Evolutionary conservation across 2,329 filamentous ascomycete species (phyloP), one percentile per base, ranked within the genome.

Genomic region (Elsinoe arachidis): DNA sequence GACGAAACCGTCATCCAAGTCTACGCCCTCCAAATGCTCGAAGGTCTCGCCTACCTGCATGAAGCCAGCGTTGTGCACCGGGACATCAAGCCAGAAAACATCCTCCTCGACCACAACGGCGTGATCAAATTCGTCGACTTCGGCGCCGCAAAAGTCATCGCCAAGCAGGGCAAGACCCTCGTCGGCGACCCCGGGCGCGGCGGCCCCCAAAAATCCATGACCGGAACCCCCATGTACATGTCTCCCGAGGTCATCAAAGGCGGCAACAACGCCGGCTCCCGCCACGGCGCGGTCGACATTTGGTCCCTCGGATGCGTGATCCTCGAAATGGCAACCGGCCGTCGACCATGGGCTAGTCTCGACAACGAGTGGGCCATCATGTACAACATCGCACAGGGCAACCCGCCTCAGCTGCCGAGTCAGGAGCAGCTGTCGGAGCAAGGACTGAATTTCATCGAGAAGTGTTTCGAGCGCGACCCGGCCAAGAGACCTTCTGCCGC

Each of bases 361-460:
- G 93, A 99, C 75, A 99, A 99, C 69, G 93, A 99, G 72, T 99
- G 91, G 90, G 93, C 93, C 41, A 97, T 99, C 75, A 99, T 99
- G 93, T 99, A 96, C 80, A 97, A 97, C 76, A 99, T 99, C 67
- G 93, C 93, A 1, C 92, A 96, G 69, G 93, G 93, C 62, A 95
- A 96, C 66, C 88, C 90, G 51, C 93, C 93, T 5, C 86, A 90
- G 68, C 78, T 96, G 57, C 93, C 93, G 1, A 79, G 82, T 0
- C 70, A 77, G 0, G 92, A 97, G 55, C 92, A 97, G 72, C 81
- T 99, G 62, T 93, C 88, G 67, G 81, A 85, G 0, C 74, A 83
- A 57, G 93, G 93, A 19, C 84, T 96, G 62, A 90, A 97, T 69
- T 97, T 99, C 68, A 72, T 99, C 63, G 83, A 82, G 65, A 83